Evolutionary conservation across 352 stramenopile species (phyloP).

Genomic region (Thalassiosira hispida): DNA sequence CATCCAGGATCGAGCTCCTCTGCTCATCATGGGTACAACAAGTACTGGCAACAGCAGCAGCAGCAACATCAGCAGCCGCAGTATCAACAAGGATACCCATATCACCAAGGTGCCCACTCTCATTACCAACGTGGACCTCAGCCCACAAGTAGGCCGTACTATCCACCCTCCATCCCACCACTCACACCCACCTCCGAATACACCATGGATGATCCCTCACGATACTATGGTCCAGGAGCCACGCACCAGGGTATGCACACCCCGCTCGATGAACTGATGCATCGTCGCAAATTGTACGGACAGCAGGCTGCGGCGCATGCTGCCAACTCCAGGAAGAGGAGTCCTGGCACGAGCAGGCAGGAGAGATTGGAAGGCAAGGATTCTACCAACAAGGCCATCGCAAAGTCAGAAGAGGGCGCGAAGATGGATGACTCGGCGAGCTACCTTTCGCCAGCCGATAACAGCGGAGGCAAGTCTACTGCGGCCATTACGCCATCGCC

Average conservation of each 20-base stretch:
- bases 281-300: slow-evolving; percentile 52
- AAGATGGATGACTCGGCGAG: neutral
- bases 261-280: slow-evolving; percentile 52
- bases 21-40: slow-evolving; percentile 11
- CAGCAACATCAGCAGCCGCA: slow-evolving; percentile 1
- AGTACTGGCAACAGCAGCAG: slow-evolving; percentile 10
- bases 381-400: neutral
- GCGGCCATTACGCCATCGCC: slow-evolving; percentile 51
- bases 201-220: neutral
- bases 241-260: slow-evolving; percentile 19
- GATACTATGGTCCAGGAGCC: neutral
- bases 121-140: neutral
- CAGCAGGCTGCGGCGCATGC: neutral
- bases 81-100: neutral
- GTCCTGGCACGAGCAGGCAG: slow-evolving; percentile 4
- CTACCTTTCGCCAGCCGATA: slow-evolving; percentile 39
- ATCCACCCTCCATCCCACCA: slow-evolving; percentile 20
- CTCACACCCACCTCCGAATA: slow-evolving; percentile 23
- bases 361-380: neutral
- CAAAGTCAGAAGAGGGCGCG: neutral
- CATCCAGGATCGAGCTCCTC: neutral
- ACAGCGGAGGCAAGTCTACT: slow-evolving; percentile 10
- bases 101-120: neutral
- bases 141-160: slow-evolving; percentile 12
- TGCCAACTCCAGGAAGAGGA: neutral